Conservation (phyloP, 345 rosid genomes). For the Euphorbia tirucalli region DNA sequence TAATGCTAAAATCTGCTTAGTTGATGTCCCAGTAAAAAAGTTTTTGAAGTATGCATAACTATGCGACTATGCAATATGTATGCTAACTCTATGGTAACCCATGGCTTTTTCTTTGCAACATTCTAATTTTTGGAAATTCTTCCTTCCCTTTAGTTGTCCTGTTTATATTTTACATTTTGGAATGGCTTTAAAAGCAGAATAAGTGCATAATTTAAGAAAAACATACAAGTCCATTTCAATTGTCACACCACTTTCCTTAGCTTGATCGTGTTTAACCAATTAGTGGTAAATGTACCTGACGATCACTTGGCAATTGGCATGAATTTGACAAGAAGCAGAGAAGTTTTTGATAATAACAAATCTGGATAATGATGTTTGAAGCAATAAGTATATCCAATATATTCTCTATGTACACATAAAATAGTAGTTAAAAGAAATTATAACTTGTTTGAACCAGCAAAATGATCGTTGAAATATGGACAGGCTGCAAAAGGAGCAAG, state of each 20-base stretch:
- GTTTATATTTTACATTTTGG: background rate
- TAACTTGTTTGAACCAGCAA: background rate
- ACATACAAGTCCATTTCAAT: no score
- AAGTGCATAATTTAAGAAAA: background rate
- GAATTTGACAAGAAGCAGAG: background rate
- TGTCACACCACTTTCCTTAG: background rate
- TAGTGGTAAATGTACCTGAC: background rate
- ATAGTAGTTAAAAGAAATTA: background rate
- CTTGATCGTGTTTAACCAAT: background rate
- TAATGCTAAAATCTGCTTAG: no score
- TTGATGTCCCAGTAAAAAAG: no score
- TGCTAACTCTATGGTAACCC: no score
- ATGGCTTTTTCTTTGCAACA: background rate
- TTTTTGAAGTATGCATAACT: no score
- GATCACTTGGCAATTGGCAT: background rate
- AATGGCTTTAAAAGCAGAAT: background rate
- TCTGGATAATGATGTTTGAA: background rate
- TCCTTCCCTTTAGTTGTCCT: background rate
- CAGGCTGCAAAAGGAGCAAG: constrained; percentile 98
- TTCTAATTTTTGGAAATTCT: background rate
- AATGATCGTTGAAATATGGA: constrained; percentile 18
- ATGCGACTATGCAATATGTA: background rate
- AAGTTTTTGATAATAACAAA: background rate
- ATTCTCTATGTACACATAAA: background rate
- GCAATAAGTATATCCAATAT: background rate